Conservation (phyloP, 495 filamentous ascomycete species). For the Hyaloscypha hepaticicola region DNA sequence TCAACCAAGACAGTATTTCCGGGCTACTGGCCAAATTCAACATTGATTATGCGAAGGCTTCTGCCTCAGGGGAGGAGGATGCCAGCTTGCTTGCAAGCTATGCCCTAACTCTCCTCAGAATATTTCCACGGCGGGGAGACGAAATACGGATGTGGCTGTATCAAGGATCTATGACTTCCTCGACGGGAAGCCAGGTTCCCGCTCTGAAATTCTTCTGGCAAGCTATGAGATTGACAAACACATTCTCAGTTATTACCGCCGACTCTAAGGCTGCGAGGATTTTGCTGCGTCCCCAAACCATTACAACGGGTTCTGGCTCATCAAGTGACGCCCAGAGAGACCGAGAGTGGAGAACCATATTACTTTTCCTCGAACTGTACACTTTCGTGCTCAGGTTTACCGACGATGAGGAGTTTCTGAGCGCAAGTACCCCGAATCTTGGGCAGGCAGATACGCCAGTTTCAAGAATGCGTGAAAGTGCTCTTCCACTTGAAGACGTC, state of each 20-base stretch:
- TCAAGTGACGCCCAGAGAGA: slow-evolving; percentile 38
- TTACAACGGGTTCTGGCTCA: slow-evolving; percentile 26
- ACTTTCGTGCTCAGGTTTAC: slow-evolving; percentile 87
- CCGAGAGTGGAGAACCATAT: slow-evolving; percentile 83
- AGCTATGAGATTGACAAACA: slow-evolving; percentile 61
- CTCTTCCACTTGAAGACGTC: slow-evolving; percentile 67
- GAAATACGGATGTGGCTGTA: slow-evolving; percentile 97
- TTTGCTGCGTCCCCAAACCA: slow-evolving; percentile 49
- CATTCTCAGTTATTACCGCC: slow-evolving; percentile 63
- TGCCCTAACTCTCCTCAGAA: slow-evolving; percentile 78
- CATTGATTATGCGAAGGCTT: slow-evolving; percentile 30
- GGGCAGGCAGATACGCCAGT: slow-evolving; percentile 36
- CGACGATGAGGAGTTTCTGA: slow-evolving; percentile 86
- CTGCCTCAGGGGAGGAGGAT: slow-evolving; percentile 48
- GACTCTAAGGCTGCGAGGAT: slow-evolving; percentile 58
- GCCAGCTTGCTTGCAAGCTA: slow-evolving; percentile 80
- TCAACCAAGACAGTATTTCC: slow-evolving; percentile 64
- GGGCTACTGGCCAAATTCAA: slow-evolving; percentile 52
- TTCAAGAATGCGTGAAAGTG: slow-evolving; percentile 57
- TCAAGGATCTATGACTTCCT: slow-evolving; percentile 64
- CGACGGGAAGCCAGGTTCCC: slow-evolving; percentile 50
- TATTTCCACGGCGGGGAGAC: slow-evolving; percentile 79
- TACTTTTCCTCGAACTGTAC: slow-evolving; percentile 93
- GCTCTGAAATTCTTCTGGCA: slow-evolving; percentile 90
- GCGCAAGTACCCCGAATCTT: slow-evolving; percentile 31